Conservation (phyloP, 345 rosid species). For the Populus davidiana region DNA sequence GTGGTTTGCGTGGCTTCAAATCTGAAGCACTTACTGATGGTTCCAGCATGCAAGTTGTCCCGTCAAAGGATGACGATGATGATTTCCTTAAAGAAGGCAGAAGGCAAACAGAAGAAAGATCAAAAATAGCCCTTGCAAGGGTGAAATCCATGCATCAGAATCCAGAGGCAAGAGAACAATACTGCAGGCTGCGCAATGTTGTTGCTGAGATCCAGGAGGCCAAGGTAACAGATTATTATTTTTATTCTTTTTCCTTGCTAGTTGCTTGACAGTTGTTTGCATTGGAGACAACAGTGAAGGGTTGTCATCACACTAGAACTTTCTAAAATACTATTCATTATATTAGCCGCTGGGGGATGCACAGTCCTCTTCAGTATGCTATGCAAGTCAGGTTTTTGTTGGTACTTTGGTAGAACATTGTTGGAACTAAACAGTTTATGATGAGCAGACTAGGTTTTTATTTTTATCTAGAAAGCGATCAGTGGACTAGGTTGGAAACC, state of each 20-base stretch:
- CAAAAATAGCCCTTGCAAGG: constrained; percentile 74
- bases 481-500: not conserved
- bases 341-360: not conserved
- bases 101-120: constrained; percentile 81
- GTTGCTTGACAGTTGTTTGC: not conserved
- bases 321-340: not conserved
- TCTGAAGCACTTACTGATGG: constrained; percentile 48
- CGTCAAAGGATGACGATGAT: constrained; percentile 62
- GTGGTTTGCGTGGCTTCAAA: constrained; percentile 85
- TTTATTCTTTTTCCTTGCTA: not conserved
- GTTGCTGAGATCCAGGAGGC: constrained; percentile 69
- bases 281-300: not conserved
- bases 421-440: too few species aligned
- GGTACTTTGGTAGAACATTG: too few species aligned
- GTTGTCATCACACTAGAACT: not conserved
- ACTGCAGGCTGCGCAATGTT: constrained; percentile 68
- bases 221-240: constrained; percentile 48
- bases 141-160: constrained; percentile 90
- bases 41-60: constrained; percentile 36
- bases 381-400: not conserved
- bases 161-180: constrained; percentile 92
- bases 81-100: constrained; percentile 84
- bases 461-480: not conserved
- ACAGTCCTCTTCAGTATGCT: not conserved
- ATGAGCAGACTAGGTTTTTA: too few species aligned